These are phyloP conservation scores for Malassezia pachydermatis DNA, from an alignment of 1,284 basidiomycete genomes.

Conservation along the genomic window DNA sequence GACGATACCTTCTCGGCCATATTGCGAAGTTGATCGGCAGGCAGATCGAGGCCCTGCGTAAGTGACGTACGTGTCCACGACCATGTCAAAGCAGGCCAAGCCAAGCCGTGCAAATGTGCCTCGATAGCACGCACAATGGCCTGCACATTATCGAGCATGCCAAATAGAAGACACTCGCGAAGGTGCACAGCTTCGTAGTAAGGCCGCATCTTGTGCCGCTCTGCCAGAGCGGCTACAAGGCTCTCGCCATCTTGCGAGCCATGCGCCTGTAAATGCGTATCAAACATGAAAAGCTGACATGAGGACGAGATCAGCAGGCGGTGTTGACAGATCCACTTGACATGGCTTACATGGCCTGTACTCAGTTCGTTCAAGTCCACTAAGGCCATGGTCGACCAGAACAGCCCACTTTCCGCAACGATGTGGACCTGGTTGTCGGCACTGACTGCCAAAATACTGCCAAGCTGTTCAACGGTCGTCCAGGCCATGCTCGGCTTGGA, in stretches of 20 bases:
- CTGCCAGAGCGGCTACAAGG: neutral
- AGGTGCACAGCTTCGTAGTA: slow-evolving; percentile 6
- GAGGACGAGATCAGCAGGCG: slow-evolving; percentile 11
- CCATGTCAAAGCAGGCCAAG: neutral
- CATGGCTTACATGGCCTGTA: neutral
- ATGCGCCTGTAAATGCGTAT: neutral
- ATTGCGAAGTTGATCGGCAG: neutral
- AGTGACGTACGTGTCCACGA: neutral
- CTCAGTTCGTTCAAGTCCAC: slow-evolving; percentile 1
- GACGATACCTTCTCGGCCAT: neutral
- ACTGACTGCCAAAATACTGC: slow-evolving; percentile 1
- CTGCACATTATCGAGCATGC: neutral
- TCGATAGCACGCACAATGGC: neutral
- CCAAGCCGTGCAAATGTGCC: neutral
- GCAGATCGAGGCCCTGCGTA: neutral
- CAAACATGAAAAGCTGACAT: slow-evolving; percentile 16
- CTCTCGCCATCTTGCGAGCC: neutral
- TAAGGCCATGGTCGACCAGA: slow-evolving; percentile 3
- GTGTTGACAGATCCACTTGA: slow-evolving; percentile 7
- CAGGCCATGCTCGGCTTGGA: neutral
- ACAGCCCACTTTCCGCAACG: neutral
- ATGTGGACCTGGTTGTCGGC: neutral
- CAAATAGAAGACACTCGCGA: slow-evolving; percentile 4
- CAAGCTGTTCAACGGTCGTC: neutral
- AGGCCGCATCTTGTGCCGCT: neutral